phyloP scores from a whole-genome alignment of 148 eudicot species.

The Gaultheria prostrata region DNA sequence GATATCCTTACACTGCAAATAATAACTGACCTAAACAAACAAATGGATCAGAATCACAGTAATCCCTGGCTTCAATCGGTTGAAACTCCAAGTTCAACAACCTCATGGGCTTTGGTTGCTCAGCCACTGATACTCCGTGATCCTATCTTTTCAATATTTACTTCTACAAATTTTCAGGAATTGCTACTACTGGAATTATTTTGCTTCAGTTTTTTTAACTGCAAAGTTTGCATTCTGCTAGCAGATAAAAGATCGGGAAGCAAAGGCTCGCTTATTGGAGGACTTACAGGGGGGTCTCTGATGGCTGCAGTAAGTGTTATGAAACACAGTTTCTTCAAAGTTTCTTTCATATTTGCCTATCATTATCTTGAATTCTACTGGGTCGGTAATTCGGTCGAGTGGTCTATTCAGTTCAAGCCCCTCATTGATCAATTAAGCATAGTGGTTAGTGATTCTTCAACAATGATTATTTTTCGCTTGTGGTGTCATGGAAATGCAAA shows the following conservation, averaged over 20 bases:
- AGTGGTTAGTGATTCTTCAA: neutral
- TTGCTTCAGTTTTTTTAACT: neutral
- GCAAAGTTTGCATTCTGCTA: neutral
- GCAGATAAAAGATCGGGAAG: neutral
- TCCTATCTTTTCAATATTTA: neutral
- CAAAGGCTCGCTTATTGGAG: slow-evolving; percentile 4
- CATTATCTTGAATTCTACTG: neutral
- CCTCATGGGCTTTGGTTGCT: neutral
- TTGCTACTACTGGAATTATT: neutral
- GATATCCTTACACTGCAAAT: neutral
- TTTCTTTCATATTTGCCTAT: neutral
- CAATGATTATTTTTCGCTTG: neutral
- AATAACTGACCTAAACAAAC: neutral
- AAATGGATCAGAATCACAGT: neutral
- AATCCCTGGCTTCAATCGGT: neutral
- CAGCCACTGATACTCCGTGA: neutral
- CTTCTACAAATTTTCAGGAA: neutral
- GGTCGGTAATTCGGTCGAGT: neutral
- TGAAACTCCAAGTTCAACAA: neutral
- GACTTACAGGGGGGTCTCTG: slow-evolving; percentile 7
- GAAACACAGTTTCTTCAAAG: neutral
- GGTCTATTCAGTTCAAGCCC: neutral
- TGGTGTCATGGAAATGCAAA: neutral
- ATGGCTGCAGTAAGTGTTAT: slow-evolving; percentile 4
- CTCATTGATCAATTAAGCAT: neutral